phyloP scores from a whole-genome alignment of 2,329 filamentous ascomycete genomes.

The Aspergillus sp. region DNA sequence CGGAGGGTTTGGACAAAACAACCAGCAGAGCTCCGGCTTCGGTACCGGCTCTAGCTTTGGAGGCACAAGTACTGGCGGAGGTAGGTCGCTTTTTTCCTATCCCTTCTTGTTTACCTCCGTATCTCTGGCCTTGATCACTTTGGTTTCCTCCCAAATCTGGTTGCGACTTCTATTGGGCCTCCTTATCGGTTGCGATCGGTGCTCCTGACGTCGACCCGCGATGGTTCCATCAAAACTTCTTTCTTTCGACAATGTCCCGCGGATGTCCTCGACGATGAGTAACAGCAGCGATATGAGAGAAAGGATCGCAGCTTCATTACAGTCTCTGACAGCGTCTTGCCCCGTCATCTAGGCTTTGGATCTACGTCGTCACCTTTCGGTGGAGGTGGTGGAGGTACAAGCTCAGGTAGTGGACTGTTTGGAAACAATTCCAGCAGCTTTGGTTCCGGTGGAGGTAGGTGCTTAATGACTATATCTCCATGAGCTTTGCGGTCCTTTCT shows the following conservation, averaged over 20 bases:
- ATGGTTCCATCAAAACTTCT: conserved; percentile 20
- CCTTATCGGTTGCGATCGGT: conserved; percentile 21
- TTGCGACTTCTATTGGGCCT: conserved; percentile 7
- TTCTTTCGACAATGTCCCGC: conserved; percentile 19
- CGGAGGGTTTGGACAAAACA: conserved; percentile 62
- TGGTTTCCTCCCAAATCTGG: not conserved
- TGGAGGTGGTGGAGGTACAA: conserved; percentile 22
- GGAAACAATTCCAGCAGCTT: conserved; percentile 40
- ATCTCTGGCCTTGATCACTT: conserved; percentile 7
- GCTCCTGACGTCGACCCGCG: conserved; percentile 32
- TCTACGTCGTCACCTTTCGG: conserved; percentile 40
- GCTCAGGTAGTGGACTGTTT: conserved; percentile 34
- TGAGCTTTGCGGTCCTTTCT: conserved; percentile 28
- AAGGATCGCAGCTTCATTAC: conserved; percentile 32
- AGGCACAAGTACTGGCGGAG: conserved; percentile 34
- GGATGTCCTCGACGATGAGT: conserved; percentile 28
- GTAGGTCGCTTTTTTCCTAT: conserved; percentile 31
- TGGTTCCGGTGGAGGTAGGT: conserved; percentile 45
- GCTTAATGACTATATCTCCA: conserved; percentile 20
- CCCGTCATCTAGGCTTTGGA: conserved; percentile 42
- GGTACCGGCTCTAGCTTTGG: conserved; percentile 39
- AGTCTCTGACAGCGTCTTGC: conserved; percentile 40
- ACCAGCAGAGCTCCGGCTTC: conserved; percentile 46
- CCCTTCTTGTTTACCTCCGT: conserved; percentile 6
- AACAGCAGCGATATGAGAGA: conserved; percentile 29